Percentiles rank a stretch among this genome's conserved stretches.
phyloP scores from a whole-genome alignment of 139 green algal species.

The Chara braunii region DNA sequence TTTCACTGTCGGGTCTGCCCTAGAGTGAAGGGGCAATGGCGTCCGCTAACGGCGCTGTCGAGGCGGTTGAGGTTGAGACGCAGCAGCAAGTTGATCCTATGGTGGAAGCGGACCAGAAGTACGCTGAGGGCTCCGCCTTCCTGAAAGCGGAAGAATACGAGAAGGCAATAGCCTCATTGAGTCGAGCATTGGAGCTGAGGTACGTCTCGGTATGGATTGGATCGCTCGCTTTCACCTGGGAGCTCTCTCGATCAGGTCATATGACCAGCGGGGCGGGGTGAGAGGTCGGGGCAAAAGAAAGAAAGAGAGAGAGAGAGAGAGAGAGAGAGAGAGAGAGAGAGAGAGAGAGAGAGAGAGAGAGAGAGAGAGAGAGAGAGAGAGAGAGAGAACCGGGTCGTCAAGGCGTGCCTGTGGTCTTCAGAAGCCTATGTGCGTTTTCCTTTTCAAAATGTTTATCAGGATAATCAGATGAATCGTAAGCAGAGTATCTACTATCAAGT shows the following conservation, averaged over 20 bases:
- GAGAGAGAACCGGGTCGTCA: background rate
- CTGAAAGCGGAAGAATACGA: slow-evolving; percentile 9
- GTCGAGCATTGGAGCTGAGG: slow-evolving; percentile 3
- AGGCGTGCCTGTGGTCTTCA: too few species aligned
- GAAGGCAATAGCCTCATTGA: slow-evolving; percentile 5
- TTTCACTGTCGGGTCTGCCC: too few species aligned
- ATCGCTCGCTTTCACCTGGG: background rate
- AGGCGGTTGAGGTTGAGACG: too few species aligned
- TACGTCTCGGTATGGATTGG: background rate
- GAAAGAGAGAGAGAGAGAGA: background rate
- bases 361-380: too few species aligned
- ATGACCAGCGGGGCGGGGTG: background rate
- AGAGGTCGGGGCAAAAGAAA: background rate
- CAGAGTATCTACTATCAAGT: too few species aligned
- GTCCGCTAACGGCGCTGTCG: too few species aligned
- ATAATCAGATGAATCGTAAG: too few species aligned
- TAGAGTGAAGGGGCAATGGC: too few species aligned
- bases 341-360: too few species aligned
- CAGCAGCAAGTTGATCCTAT: too few species aligned
- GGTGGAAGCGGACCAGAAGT: slow-evolving; percentile 2
- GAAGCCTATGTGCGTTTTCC: too few species aligned
- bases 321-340: background rate
- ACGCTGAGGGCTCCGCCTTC: slow-evolving; percentile 1
- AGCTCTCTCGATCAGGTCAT: slow-evolving; percentile 3
- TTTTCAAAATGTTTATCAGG: too few species aligned